Evolutionary conservation across 352 stramenopile species (phyloP), one percentile per base, ranked within the genome.

Genomic region (Pythium rishiriense): DNA sequence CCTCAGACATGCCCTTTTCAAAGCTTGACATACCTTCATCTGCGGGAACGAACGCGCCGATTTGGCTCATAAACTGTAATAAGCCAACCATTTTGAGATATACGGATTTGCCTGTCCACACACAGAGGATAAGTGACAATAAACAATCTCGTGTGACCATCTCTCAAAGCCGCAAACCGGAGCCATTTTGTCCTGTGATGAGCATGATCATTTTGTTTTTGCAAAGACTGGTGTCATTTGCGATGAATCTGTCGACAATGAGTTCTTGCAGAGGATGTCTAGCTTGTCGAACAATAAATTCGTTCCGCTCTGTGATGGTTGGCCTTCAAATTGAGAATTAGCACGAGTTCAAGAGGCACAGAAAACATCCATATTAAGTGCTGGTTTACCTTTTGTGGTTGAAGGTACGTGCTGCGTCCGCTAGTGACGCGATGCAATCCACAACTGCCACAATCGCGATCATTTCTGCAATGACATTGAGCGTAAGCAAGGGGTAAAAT

Each of bases 21-120:
- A 10, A 17, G 4, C n/a, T n/a, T n/a, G n/a, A 48, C 19, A 3
- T 31, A 90, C 87, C 85, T 85, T 84, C 66, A 52, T 87, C 66
- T 7, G 84, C 85, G 17, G 87, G 83, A 41, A 94, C 78, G 54
- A 93, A 96, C 17, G 73, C 89, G 19, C 87, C 87, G 28, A 96
- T 88, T 64, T 96, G 87, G 35, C 83, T 64, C 81, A 96, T 90
- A 61, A 92, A 91, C 56, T 94, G 85, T 11, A 96, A 50, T 9
- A 96, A 62, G 1, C 87, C 87, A 10, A 94, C 75, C 81, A 88
- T 92, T 61, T 93, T 94, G 59, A 96, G 59, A 64, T 88, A 93
- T 17, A 94, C 81, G 8, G 87, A 96, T 75, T 96, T 96, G 12
- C 87, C 87, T 96, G 58, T 24, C 29, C 3, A 54, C 8, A 37